These are phyloP conservation scores for Mycena leptocephala DNA, from an alignment of 768 basidiomycete species.

Conservation along the genomic window DNA sequence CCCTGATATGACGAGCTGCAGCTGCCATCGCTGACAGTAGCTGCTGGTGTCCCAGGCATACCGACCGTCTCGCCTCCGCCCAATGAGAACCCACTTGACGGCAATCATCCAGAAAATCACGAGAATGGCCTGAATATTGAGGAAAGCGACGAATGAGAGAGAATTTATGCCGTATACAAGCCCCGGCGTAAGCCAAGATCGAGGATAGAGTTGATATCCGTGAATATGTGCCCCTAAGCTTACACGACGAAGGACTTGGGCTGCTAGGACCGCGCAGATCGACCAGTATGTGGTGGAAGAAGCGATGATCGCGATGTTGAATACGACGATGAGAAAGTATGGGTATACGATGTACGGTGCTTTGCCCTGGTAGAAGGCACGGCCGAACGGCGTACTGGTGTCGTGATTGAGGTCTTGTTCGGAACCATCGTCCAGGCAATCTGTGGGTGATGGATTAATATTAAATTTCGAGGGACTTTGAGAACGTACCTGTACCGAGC, in stretches of 20 bases:
- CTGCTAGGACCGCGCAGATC: constrained; percentile 53
- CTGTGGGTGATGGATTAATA: constrained; percentile 1
- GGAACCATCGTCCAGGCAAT: constrained; percentile 25
- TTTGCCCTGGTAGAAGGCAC: constrained; percentile 57
- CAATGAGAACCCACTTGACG: constrained; percentile 61
- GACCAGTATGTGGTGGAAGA: constrained; percentile 60
- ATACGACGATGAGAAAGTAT: constrained; percentile 51
- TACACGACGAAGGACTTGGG: constrained; percentile 54
- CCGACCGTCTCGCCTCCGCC: constrained; percentile 53
- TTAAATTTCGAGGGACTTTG: not conserved
- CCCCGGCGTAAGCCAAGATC: constrained; percentile 54
- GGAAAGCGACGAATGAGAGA: constrained; percentile 52
- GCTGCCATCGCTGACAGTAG: constrained; percentile 66
- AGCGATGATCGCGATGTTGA: constrained; percentile 54
- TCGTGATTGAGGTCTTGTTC: constrained; percentile 41
- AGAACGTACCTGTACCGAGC: constrained; percentile 62
- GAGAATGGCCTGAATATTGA: constrained; percentile 54
- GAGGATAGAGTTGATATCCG: constrained; percentile 48
- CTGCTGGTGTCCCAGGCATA: constrained; percentile 63
- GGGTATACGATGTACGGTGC: constrained; percentile 59
- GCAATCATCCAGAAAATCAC: constrained; percentile 57
- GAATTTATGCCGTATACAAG: constrained; percentile 58
- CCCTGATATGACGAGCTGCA: constrained; percentile 56
- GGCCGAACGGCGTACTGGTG: constrained; percentile 58
- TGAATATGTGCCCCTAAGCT: constrained; percentile 44